Base-by-base conservation (phyloP, 345 rosid genomes). In the Hypericum androsaemum region DNA sequence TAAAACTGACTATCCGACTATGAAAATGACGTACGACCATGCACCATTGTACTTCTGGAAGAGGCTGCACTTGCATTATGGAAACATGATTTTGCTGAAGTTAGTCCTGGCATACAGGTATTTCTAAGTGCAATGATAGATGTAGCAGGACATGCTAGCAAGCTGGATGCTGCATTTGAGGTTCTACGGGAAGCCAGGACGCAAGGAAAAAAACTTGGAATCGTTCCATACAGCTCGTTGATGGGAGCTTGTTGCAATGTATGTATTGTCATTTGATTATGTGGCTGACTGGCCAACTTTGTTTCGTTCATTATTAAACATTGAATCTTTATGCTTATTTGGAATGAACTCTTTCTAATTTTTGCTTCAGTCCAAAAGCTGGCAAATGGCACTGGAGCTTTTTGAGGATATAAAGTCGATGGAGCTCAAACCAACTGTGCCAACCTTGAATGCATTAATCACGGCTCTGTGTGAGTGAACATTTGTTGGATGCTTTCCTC, bases 221-320 rank as follows among this genome's bases (percentile, higher is more conserved):
- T 78, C 41, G 57, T 90, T 69, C 63, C 89, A 64, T 90, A 87
- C 64, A 87, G 98, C 77, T 84, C 98, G 54, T 70, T 90, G 72
- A 90, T 90, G 98, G 98, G 98, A 72, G 96, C 98, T 71, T 87
- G 96, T 77, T 69, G 89, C 74, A 84, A 87, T 71, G 98, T 90
- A 79, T 57, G 95, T 73, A 47, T 59, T 47, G 15, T 46, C 5
- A 7, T 46, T 13, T 14, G 22, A 53, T 60, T 52, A 50, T 62
- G 50, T 56, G 8, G 15, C 8, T 13, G 37, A 22, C 32, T 14
- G 12, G 39, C n/a, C n/a, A 40, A 58, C 6, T 38, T 17, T 8
- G 11, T 47, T n/a, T n/a, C n/a, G n/a, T n/a, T n/a, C n/a, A n/a
- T n/a, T 22, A 22, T 22, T 22, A 22, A n/a, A 22, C 32, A 22